phyloP scores from a whole-genome alignment of 805 yeast genomes.

The Candida piceae region DNA sequence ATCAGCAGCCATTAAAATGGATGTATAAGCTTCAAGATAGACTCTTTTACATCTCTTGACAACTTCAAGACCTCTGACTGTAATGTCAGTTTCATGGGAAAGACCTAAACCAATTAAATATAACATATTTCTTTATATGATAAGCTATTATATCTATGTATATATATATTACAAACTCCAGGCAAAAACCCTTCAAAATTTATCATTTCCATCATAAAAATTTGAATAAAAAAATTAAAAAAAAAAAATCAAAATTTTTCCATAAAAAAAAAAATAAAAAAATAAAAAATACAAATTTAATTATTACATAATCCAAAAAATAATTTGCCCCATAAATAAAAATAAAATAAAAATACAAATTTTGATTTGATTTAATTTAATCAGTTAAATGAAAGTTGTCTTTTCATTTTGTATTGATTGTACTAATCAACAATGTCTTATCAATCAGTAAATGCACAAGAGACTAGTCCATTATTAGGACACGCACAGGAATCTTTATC shows the following conservation, averaged over 20 bases:
- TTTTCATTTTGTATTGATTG: too few species aligned
- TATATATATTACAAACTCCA: too few species aligned
- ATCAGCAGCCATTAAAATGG: conserved; percentile 91
- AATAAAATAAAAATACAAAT: too few species aligned
- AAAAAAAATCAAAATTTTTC: background rate
- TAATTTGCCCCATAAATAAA: too few species aligned
- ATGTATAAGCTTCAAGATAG: conserved; percentile 93
- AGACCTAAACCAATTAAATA: conserved; percentile 90
- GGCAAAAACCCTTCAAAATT: too few species aligned
- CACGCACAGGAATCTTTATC: conserved; percentile 12
- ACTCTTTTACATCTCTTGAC: conserved; percentile 82
- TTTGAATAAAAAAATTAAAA: background rate
- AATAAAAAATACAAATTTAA: too few species aligned
- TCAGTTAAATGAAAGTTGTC: too few species aligned
- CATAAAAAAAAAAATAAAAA: too few species aligned
- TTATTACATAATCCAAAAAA: too few species aligned
- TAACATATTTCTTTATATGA: conserved; percentile 52
- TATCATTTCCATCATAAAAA: too few species aligned
- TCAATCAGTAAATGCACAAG: conserved; percentile 2
- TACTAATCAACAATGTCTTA: background rate
- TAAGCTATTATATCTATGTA: too few species aligned
- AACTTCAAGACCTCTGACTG: conserved; percentile 88
- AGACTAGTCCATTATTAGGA: conserved; percentile 15
- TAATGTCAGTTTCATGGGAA: conserved; percentile 83
- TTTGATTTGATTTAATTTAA: too few species aligned